Percentiles rank a stretch among this genome's conserved stretches.
Conservation (phyloP, 441 rosid genomes). For the Arabidopsis lyrata region DNA sequence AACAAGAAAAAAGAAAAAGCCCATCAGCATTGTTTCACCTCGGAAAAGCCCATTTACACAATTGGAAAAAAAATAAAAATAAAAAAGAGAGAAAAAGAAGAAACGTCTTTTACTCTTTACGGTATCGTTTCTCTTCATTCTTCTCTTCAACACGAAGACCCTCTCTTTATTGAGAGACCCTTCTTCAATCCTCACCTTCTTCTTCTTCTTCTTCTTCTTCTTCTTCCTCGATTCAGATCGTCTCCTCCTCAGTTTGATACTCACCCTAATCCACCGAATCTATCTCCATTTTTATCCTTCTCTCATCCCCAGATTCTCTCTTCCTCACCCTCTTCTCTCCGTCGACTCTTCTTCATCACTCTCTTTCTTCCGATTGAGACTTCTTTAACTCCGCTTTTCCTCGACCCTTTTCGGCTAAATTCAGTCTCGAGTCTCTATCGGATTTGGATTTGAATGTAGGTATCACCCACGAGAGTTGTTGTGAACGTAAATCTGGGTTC, state of each 20-base stretch:
- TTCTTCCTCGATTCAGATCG: slow-evolving; percentile 44
- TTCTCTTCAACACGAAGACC: slow-evolving; percentile 12
- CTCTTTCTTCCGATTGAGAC: slow-evolving; percentile 27
- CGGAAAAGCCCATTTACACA: slow-evolving; percentile 26
- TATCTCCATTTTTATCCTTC: slow-evolving; percentile 50
- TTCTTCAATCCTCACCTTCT: slow-evolving; percentile 8
- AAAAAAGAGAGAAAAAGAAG: not conserved
- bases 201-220: slow-evolving; percentile 25
- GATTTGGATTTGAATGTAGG: slow-evolving; percentile 50
- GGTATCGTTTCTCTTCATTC: slow-evolving; percentile 31
- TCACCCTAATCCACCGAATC: slow-evolving; percentile 41
- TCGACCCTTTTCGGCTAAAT: slow-evolving; percentile 5
- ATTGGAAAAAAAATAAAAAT: not conserved
- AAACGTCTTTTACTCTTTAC: slow-evolving; percentile 35
- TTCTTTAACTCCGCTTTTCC: slow-evolving; percentile 4
- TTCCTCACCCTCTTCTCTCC: slow-evolving; percentile 8
- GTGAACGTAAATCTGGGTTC: slow-evolving; percentile 52
- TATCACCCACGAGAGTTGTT: slow-evolving; percentile 13
- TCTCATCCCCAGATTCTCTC: slow-evolving; percentile 22
- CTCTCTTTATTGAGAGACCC: not conserved
- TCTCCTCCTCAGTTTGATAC: not conserved
- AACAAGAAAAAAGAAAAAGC: no score
- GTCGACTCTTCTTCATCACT: slow-evolving; percentile 19
- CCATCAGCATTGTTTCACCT: not conserved
- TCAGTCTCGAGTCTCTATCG: not conserved